These are phyloP conservation scores for Paecilomyces dactylethromorphus DNA, from an alignment of 2,329 filamentous ascomycete species.

Conservation along the genomic window DNA sequence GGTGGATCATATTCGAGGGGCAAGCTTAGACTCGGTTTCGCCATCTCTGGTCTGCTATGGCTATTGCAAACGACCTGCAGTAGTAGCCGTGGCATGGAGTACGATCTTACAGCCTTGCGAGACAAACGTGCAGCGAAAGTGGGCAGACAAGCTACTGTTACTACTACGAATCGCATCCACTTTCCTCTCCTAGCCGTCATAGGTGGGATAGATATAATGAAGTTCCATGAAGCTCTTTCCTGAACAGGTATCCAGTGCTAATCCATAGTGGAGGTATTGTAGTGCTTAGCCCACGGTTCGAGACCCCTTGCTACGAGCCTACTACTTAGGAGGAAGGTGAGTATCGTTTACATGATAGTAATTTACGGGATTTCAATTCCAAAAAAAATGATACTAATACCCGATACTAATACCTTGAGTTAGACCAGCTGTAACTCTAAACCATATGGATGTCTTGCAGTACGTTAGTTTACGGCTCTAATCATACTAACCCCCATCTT, in stretches of 20 bases:
- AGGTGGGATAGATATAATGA: not conserved
- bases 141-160: not conserved
- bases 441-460: not conserved
- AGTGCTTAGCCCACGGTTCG: no score
- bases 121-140: not conserved
- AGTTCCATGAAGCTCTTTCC: not conserved
- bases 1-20: not conserved
- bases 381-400: not conserved
- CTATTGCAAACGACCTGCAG: not conserved
- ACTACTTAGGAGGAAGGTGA: not conserved
- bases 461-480: not conserved
- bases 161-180: not conserved
- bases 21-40: not conserved
- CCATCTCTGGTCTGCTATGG: not conserved
- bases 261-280: no score
- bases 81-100: not conserved
- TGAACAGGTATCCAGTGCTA: no score
- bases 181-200: not conserved
- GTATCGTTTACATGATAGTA: not conserved
- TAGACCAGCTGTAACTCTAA: not conserved
- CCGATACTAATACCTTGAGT: not conserved
- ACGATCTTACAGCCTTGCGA: not conserved
- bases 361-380: not conserved
- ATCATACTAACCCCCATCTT: not conserved
- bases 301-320: no score